phyloP scores from a whole-genome alignment of 2,329 filamentous ascomycete genomes.

The Bipolaris victoriae region DNA sequence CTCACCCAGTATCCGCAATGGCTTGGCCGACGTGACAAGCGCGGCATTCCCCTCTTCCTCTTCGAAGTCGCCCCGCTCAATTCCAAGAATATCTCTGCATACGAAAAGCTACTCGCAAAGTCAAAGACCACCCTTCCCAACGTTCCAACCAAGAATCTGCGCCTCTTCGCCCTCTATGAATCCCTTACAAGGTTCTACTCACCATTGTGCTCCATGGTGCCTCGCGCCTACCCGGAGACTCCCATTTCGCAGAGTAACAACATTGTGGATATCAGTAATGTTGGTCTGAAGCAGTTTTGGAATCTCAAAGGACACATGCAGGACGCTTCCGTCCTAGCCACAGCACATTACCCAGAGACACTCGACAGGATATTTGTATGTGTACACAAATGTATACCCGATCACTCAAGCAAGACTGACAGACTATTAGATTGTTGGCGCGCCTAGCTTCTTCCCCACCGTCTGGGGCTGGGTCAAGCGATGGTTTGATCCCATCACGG shows the following conservation, averaged over 20 bases:
- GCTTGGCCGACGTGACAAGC: conserved; percentile 87
- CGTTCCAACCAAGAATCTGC: conserved; percentile 76
- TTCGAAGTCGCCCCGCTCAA: conserved; percentile 86
- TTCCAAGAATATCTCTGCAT: conserved; percentile 77
- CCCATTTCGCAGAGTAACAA: conserved; percentile 93
- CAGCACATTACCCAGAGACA: conserved; percentile 94
- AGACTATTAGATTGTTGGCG: conserved; percentile 73
- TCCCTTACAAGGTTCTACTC: conserved; percentile 87
- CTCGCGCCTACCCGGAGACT: conserved; percentile 75
- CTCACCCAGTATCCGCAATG: conserved; percentile 82
- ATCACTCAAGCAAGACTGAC: conserved; percentile 9
- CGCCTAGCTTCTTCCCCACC: conserved; percentile 87
- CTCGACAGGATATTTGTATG: conserved; percentile 77
- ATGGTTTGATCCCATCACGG: conserved; percentile 87
- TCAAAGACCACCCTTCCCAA: conserved; percentile 67
- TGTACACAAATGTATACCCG: conserved; percentile 2
- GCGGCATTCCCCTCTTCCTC: conserved; percentile 90
- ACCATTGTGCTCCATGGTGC: conserved; percentile 80
- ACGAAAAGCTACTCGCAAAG: conserved; percentile 69
- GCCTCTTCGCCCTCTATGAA: conserved; percentile 92
- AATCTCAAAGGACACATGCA: conserved; percentile 94
- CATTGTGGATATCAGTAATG: conserved; percentile 89
- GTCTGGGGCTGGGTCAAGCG: conserved; percentile 95
- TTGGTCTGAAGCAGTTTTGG: conserved; percentile 94
- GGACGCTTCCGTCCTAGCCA: conserved; percentile 84